A percentile compares a stretch with the other conserved stretches of the same genome.
These are phyloP conservation scores for Solanum pimpinellifolium DNA, from an alignment of 257 asterid species.

Conservation along the genomic window DNA sequence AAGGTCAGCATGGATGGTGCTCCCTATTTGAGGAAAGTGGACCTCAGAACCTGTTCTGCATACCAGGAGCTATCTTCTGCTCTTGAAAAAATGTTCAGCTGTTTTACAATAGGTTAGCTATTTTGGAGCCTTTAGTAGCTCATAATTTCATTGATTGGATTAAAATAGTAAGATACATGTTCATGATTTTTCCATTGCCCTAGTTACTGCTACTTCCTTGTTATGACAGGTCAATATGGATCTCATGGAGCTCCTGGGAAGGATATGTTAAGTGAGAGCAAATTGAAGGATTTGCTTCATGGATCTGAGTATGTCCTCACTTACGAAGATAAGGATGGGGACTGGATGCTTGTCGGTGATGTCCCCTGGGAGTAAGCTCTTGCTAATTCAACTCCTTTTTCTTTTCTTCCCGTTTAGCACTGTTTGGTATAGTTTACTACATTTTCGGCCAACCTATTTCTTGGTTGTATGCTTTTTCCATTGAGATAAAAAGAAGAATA, in stretches of 20 bases:
- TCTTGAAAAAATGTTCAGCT: conserved; percentile 69
- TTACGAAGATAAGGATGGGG: conserved; percentile 71
- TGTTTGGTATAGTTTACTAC: not conserved
- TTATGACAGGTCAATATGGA: conserved; percentile 47
- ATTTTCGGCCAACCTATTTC: not conserved
- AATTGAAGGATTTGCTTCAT: conserved; percentile 47
- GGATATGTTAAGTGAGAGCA: conserved; percentile 54
- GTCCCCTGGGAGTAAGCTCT: conserved; percentile 74
- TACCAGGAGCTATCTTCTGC: conserved; percentile 63
- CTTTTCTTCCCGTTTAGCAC: not conserved
- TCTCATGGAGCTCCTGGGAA: conserved; percentile 48
- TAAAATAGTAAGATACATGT: not conserved
- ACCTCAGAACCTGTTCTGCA: conserved; percentile 42
- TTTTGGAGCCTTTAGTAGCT: not conserved
- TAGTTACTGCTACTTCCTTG: conserved; percentile 7
- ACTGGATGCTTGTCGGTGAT: conserved; percentile 81
- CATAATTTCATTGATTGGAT: not conserved
- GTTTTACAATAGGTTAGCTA: conserved; percentile 52
- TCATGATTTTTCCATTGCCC: not conserved
- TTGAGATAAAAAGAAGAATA: not conserved
- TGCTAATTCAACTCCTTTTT: not conserved
- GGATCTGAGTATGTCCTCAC: conserved; percentile 67
- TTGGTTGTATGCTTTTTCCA: not conserved
- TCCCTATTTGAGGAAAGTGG: conserved; percentile 66
- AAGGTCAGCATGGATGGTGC: conserved; percentile 84